Conservation (phyloP, 1,284 basidiomycete species). For the Schizopora paradoxa region DNA sequence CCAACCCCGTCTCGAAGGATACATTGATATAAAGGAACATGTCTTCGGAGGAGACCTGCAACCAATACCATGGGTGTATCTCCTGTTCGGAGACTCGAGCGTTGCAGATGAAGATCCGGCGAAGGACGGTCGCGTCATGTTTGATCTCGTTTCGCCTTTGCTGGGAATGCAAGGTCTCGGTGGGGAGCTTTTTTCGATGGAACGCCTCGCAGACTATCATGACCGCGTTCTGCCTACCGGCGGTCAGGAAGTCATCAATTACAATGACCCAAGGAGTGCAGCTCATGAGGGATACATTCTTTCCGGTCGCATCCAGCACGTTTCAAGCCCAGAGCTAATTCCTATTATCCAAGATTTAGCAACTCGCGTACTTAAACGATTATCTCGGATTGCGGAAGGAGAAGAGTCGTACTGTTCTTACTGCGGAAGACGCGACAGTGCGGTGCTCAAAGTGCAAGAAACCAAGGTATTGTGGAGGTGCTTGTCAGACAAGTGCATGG, state of each 20-base stretch:
- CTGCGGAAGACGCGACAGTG: slow-evolving; percentile 11
- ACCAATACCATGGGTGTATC: slow-evolving; percentile 8
- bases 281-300: too few relatives aligned
- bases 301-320: slow-evolving; percentile 3
- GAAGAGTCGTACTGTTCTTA: slow-evolving; percentile 9
- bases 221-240: slow-evolving; percentile 1
- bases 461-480: slow-evolving; percentile 2
- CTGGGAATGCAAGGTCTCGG: slow-evolving; percentile 10
- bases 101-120: neutral
- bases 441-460: slow-evolving; percentile 9
- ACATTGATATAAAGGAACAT: neutral
- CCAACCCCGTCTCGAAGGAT: neutral
- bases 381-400: slow-evolving; percentile 4
- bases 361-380: slow-evolving; percentile 5
- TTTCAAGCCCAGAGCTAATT: neutral
- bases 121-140: neutral
- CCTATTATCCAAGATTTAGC: slow-evolving; percentile 6
- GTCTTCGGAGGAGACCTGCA: slow-evolving; percentile 1
- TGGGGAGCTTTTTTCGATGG: slow-evolving; percentile 8
- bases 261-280: too few relatives aligned
- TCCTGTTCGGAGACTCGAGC: slow-evolving; percentile 3
- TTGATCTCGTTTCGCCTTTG: slow-evolving; percentile 6
- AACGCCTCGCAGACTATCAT: slow-evolving; percentile 1
- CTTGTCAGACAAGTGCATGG: slow-evolving; percentile 12
- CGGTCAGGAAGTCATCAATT: neutral